Evolutionary conservation across 805 yeast species (phyloP).

Genomic region (Teunomyces cretensis): DNA sequence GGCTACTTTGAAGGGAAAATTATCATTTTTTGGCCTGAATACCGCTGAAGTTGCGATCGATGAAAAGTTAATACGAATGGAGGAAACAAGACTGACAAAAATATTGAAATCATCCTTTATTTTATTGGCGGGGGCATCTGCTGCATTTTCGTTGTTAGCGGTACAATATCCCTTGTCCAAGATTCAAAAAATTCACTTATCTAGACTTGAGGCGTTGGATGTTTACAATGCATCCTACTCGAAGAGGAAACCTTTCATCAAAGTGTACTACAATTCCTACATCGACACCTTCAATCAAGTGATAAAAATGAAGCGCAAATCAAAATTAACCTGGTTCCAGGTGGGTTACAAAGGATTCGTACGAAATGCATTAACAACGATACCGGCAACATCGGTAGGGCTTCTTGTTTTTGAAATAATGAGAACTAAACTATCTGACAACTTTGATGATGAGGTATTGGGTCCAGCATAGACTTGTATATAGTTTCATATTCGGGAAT

Average conservation of each 20-base stretch:
- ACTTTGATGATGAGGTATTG: constrained; percentile 22
- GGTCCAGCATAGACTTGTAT: constrained; percentile 2
- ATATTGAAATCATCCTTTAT: constrained; percentile 68
- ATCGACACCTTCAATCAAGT: constrained; percentile 70
- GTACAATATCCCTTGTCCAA: constrained; percentile 83
- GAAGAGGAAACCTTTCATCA: constrained; percentile 34
- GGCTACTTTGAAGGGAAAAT: constrained; percentile 19
- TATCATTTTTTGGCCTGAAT: constrained; percentile 17
- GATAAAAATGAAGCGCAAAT: constrained; percentile 50
- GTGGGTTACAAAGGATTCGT: constrained; percentile 81
- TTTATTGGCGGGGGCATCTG: constrained; percentile 82
- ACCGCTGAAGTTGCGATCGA: constrained; percentile 19
- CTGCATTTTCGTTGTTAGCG: constrained; percentile 72
- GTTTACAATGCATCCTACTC: constrained; percentile 44
- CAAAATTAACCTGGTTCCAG: constrained; percentile 55
- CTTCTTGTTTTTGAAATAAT: constrained; percentile 80
- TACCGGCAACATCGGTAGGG: constrained; percentile 90
- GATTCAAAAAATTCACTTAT: constrained; percentile 74
- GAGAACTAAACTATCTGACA: constrained; percentile 47
- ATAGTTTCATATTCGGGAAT: neutral
- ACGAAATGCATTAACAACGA: constrained; percentile 66
- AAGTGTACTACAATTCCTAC: constrained; percentile 71
- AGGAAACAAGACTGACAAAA: constrained; percentile 40
- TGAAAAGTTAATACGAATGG: constrained; percentile 25
- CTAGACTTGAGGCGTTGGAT: constrained; percentile 79